Conservation (phyloP, 192 early-diverging fungal genomes). For the Jimgerdemannia flammicorona region DNA sequence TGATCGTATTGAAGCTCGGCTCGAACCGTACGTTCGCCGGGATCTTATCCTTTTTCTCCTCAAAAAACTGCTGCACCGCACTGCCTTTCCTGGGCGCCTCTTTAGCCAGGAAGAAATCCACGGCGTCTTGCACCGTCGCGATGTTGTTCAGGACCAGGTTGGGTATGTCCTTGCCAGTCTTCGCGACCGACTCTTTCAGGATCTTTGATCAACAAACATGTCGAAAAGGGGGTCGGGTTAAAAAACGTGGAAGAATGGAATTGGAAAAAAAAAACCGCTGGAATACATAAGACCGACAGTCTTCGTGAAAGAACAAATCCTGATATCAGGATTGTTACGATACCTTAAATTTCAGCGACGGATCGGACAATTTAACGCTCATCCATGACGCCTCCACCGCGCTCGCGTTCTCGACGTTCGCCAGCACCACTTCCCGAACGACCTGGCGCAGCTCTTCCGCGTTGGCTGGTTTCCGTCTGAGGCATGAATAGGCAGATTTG, state of each 20-base stretch:
- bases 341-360: neutral
- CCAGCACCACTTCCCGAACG: neutral
- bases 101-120: constrained; percentile 26
- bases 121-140: constrained; percentile 23
- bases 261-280: neutral
- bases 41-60: neutral
- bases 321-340: too few species aligned
- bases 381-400: neutral
- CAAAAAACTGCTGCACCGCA: neutral
- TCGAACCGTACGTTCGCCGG: neutral
- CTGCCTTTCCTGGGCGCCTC: neutral
- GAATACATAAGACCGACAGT: neutral
- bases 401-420: neutral
- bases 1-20: neutral
- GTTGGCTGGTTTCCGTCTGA: neutral
- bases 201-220: constrained; percentile 10
- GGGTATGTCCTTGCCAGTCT: constrained; percentile 30
- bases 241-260: neutral
- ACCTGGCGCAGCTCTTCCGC: neutral
- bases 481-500: neutral
- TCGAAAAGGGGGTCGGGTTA: neutral
- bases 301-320: too few species aligned
- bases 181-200: constrained; percentile 29
- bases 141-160: constrained; percentile 36
- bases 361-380: neutral